phyloP scores from a whole-genome alignment of 352 stramenopile genomes.

The Globisporangium perplexum region DNA sequence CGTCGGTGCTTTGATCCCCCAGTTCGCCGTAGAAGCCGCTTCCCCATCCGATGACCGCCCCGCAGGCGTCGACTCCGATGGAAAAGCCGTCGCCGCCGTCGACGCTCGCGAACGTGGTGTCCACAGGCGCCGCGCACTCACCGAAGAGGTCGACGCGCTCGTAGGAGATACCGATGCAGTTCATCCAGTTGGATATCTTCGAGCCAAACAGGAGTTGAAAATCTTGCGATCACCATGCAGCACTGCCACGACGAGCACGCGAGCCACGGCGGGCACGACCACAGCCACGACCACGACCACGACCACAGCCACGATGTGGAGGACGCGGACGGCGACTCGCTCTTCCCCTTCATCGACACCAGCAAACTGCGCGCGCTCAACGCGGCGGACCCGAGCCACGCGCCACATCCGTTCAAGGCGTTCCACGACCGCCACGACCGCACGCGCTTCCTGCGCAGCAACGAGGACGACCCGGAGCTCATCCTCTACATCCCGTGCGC shows the following conservation, averaged over 20 bases:
- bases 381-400: constrained; percentile 49
- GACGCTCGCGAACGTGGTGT: constrained; percentile 13
- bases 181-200: neutral
- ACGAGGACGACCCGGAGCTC: constrained; percentile 81
- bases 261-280: constrained; percentile 36
- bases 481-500: constrained; percentile 73
- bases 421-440: constrained; percentile 67
- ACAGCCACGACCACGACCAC: constrained; percentile 55
- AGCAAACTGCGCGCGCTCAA: constrained; percentile 84
- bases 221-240: constrained; percentile 24
- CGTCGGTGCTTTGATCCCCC: neutral
- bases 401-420: constrained; percentile 76
- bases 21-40: constrained; percentile 64
- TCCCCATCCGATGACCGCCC: constrained; percentile 52
- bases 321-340: constrained; percentile 67
- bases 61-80: constrained; percentile 24
- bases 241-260: constrained; percentile 64
- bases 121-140: constrained; percentile 19
- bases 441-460: constrained; percentile 61
- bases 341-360: constrained; percentile 83
- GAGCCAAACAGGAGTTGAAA: neutral
- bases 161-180: neutral
- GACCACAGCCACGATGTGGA: constrained; percentile 63
- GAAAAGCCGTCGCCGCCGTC: constrained; percentile 59
- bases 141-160: constrained; percentile 22